Base-by-base conservation (phyloP, 306 rosid genomes). In the Fragaria nilgerrensis region DNA sequence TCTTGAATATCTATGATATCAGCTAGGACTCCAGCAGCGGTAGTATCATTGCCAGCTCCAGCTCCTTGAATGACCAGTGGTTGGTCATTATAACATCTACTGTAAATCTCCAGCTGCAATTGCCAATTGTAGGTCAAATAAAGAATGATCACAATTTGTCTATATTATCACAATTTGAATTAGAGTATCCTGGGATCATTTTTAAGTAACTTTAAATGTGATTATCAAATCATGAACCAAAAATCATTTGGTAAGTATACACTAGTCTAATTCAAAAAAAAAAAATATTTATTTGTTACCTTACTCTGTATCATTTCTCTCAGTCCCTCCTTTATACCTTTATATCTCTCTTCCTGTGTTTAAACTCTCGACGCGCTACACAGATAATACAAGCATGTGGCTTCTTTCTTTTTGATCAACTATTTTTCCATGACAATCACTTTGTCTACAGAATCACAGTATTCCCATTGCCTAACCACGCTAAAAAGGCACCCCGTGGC, bases 1-100 rank as follows among this genome's bases (percentile, higher is more conserved):
- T 89, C 92, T 76, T 89, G 98, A 78, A 94, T 70, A 81, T 92
- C 98, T 65, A 94, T 70, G 11, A 94, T 89, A 86, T 94, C 98
- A 58, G 98, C 98, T 75, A 94, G 97, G 48, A 94, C 98, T 67
- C 98, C 98, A 3, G 93, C 90, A 19, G 98, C 96, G 34, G 98
- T 94, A 11, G 97, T 92, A 86, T 92, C 98, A 37, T 92, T 92
- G 70, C 98, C 98, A 53, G 98, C 98, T 75, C 98, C 98, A 69
- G 98, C 98, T 27, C 98, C 97, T 88, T 92, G 98, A 86, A 94
- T 89, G 66, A 94, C 96, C 72, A 94, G 88, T 2, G 98, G 96
- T 80, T 85, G 94, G 61, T 88, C 75, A 45, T 73, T 74, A 62
- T 94, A 94, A 86, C 97, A 94, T 78, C 95, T 80, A 45, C 86